These are phyloP conservation scores for Solanum pimpinellifolium DNA, from an alignment of 257 asterid species.

Conservation along the genomic window DNA sequence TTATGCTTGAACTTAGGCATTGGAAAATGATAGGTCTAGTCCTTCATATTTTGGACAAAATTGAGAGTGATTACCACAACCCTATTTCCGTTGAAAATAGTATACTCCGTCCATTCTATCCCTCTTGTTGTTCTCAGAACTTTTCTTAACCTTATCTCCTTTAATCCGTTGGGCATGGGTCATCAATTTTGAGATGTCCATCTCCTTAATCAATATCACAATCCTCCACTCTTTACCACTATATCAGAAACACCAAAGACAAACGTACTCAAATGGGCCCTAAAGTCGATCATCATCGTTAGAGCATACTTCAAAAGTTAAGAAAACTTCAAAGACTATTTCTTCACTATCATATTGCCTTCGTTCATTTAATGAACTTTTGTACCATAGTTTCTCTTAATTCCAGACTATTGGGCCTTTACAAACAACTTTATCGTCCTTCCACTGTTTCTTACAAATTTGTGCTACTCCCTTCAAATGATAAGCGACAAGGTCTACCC, in stretches of 20 bases:
- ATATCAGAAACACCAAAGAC: too few relatives aligned
- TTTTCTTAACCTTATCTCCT: neutral
- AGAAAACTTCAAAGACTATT: neutral
- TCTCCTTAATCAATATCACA: neutral
- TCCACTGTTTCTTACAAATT: neutral
- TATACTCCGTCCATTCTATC: neutral
- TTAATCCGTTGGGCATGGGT: neutral
- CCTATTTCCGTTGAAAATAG: neutral
- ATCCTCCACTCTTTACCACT: neutral
- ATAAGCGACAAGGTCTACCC: neutral
- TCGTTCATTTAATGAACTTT: neutral
- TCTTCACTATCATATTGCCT: neutral
- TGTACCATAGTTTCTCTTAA: neutral
- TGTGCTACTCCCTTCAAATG: neutral
- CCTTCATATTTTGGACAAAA: neutral
- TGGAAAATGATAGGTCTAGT: neutral
- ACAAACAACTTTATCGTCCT: neutral
- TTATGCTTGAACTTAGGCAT: neutral
- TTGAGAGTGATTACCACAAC: neutral
- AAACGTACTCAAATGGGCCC: neutral
- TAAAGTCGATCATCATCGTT: neutral
- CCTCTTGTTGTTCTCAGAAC: too few relatives aligned
- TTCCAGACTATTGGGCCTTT: neutral
- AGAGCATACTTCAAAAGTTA: neutral
- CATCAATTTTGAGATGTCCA: neutral